These are phyloP conservation scores for Metschnikowia lachancei DNA, from an alignment of 805 yeast species.

Conservation along the genomic window DNA sequence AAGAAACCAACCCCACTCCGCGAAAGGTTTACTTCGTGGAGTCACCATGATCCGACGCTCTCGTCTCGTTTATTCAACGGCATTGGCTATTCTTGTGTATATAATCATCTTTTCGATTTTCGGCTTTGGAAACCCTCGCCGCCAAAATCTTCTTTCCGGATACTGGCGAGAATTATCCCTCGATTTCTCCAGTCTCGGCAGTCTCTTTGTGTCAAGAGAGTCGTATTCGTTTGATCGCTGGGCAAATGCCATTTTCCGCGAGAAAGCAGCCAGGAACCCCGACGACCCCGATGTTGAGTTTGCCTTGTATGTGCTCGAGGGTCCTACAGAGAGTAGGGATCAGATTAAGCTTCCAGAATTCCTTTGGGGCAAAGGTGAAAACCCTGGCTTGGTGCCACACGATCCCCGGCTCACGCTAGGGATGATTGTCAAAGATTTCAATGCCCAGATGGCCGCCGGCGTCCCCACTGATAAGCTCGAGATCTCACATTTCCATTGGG, in stretches of 20 bases:
- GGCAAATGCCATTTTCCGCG: slow-evolving; percentile 10
- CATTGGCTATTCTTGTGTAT: slow-evolving; percentile 6
- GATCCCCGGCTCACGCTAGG: slow-evolving; percentile 25
- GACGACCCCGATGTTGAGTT: slow-evolving; percentile 1
- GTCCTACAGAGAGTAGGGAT: neutral
- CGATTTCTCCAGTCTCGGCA: slow-evolving; percentile 4
- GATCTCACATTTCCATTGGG: slow-evolving; percentile 19
- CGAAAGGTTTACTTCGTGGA: neutral
- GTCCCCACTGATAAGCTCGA: neutral
- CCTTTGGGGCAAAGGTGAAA: slow-evolving; percentile 7
- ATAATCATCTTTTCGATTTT: slow-evolving; percentile 3
- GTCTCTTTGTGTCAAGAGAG: slow-evolving; percentile 1
- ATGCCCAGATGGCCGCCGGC: slow-evolving; percentile 14
- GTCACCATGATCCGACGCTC: slow-evolving; percentile 10
- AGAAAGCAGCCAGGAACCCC: neutral
- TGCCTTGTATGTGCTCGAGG: slow-evolving; percentile 6
- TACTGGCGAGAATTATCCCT: neutral
- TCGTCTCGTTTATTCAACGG: slow-evolving; percentile 6
- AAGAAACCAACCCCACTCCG: neutral
- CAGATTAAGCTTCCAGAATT: slow-evolving; percentile 8
- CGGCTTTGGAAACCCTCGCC: neutral
- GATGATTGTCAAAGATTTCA: slow-evolving; percentile 16
- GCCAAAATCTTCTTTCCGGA: neutral
- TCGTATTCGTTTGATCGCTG: slow-evolving; percentile 13
- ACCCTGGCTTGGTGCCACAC: slow-evolving; percentile 13